Evolutionary conservation across 2,329 filamentous ascomycete genomes (phyloP), one percentile per base, ranked within the genome.

Genomic region (Stenocarpella maydis): DNA sequence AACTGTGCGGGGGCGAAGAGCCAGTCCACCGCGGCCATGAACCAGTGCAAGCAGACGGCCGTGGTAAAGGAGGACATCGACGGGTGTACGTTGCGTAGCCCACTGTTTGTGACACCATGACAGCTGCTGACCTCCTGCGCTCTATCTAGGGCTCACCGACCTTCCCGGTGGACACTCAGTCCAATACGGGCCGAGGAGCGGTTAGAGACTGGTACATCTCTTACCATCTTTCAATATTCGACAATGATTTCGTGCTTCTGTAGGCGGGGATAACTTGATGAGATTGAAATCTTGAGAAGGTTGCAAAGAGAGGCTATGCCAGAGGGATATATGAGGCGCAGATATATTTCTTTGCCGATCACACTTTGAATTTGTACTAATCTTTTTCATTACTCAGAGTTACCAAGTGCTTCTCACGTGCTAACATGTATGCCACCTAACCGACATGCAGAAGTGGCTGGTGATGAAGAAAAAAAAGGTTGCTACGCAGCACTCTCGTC

Each of bases 1-100:
- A 72, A 70, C 26, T 77, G 75, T 73, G 71, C 74, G 2, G 73
- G 67, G 31, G 73, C 77, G 3, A 65, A 60, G 31, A 75, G 73
- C 69, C 76, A 77, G 73, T 71, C 69, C n/a, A 77, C 77, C 66
- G 54, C 67, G 31, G 70, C 61, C 12, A 75, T 74, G 39, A 72
- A 71, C 63, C 15, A 70, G 1, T 77, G 76, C 71, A 67, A 70
- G 54, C 71, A 76, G 15, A 68, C 72, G 66, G 71, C 75, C 28
- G 50, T 73, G 1, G 76, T 77, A 2, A 24, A 70, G 4, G 76
- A 77, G 67, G 69, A 77, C 24, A 69, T 76, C 43, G 75, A 77
- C 10, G 74, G 75, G 41, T 77, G 76, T 76, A 72, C 73, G 76
- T 76, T 47, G 55, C 19, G 41, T 34, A 1, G 17, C 47, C 19